These are phyloP conservation scores for Datisca glomerata DNA, from an alignment of 306 rosid genomes.

Conservation along the genomic window DNA sequence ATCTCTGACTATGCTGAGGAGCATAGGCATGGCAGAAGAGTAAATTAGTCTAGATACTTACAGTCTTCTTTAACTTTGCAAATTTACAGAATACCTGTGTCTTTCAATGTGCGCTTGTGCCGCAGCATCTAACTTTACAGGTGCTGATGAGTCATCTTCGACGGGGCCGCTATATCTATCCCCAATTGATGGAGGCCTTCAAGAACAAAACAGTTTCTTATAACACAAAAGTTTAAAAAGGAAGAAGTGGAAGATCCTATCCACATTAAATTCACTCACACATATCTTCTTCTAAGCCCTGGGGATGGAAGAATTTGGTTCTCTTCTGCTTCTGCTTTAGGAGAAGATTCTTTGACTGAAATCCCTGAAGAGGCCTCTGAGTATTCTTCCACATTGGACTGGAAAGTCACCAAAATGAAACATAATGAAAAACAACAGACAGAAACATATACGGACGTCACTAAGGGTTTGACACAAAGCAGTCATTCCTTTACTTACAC, in stretches of 20 bases:
- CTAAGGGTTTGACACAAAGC: too few species aligned
- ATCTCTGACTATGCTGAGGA: too few species aligned
- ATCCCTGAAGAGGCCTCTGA: slow-evolving; percentile 29
- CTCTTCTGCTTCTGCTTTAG: slow-evolving; percentile 34
- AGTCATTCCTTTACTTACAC: too few species aligned
- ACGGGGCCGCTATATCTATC: slow-evolving; percentile 35
- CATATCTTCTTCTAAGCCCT: slow-evolving; percentile 68
- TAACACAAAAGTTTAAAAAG: slow-evolving; percentile 14
- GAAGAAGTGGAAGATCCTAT: too few species aligned
- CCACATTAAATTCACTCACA: slow-evolving; percentile 28
- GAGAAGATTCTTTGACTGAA: slow-evolving; percentile 25
- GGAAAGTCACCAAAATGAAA: slow-evolving; percentile 14
- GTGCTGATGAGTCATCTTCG: slow-evolving; percentile 29
- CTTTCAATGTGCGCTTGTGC: slow-evolving; percentile 67
- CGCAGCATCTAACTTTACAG: slow-evolving; percentile 66
- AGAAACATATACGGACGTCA: background rate
- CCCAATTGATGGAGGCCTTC: slow-evolving; percentile 35
- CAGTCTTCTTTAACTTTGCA: too few species aligned
- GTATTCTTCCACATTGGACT: slow-evolving; percentile 34
- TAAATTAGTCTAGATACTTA: too few species aligned
- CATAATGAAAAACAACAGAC: background rate
- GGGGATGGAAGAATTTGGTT: slow-evolving; percentile 33
- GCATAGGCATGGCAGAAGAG: too few species aligned
- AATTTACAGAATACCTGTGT: slow-evolving; percentile 57
- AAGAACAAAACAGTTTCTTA: slow-evolving; percentile 15